A percentile compares a stretch with the other conserved stretches of the same genome.
phyloP scores from a whole-genome alignment of 108 stramenopile species.

The Stephanodiscus minutulus region DNA sequence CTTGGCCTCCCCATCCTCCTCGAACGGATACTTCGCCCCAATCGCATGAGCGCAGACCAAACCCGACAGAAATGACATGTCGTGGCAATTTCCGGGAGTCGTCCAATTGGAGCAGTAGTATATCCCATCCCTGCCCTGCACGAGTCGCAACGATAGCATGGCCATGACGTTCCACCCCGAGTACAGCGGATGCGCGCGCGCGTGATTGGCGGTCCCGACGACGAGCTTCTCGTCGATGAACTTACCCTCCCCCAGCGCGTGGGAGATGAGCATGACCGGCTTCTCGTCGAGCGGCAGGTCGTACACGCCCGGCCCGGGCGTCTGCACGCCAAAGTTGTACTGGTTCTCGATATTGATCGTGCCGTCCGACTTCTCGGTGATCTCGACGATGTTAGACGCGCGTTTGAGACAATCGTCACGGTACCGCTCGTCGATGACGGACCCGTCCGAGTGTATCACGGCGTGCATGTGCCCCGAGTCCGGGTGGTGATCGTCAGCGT shows the following conservation, averaged over 20 bases:
- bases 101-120: slow-evolving; percentile 68
- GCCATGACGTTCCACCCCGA: slow-evolving; percentile 68
- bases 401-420: slow-evolving; percentile 53
- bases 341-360: slow-evolving; percentile 63
- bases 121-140: slow-evolving; percentile 55
- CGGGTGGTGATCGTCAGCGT: slow-evolving; percentile 63
- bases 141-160: slow-evolving; percentile 52
- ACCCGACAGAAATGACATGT: slow-evolving; percentile 59
- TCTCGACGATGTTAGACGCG: slow-evolving; percentile 58
- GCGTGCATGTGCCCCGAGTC: slow-evolving; percentile 65
- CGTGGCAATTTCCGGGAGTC: slow-evolving; percentile 66
- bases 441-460: slow-evolving; percentile 56
- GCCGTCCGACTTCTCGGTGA: slow-evolving; percentile 50
- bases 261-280: slow-evolving; percentile 66
- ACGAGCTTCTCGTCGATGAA: slow-evolving; percentile 48
- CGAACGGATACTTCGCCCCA: slow-evolving; percentile 59
- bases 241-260: slow-evolving; percentile 59
- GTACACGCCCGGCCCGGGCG: slow-evolving; percentile 58
- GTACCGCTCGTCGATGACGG: slow-evolving; percentile 50
- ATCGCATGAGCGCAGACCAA: slow-evolving; percentile 59
- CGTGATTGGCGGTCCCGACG: slow-evolving; percentile 57
- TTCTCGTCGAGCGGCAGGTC: slow-evolving; percentile 57
- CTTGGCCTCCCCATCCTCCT: slow-evolving; percentile 47
- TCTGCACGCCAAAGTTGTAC: slow-evolving; percentile 65
- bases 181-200: slow-evolving; percentile 62